Base-by-base conservation (phyloP, 2,329 filamentous ascomycete genomes). In the Aphanocladium album region DNA sequence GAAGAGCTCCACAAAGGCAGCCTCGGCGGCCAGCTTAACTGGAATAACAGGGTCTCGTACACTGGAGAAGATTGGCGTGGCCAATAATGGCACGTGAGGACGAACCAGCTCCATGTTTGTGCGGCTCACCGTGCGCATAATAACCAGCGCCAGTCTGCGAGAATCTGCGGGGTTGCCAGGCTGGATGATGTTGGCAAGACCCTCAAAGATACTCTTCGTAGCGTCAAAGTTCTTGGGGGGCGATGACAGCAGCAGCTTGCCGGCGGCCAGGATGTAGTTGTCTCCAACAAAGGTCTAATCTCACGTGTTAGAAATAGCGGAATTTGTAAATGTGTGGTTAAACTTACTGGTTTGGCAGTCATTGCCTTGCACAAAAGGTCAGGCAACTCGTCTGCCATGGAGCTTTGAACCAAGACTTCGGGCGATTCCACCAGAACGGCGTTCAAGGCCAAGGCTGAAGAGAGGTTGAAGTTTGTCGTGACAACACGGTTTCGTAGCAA, bases 1-100 rank as follows among this genome's bases (percentile, higher is more conserved):
- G 78, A 99, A 98, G 5, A 98, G 81, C 54, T 91, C 86, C 60
- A 99, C 83, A 75, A 99, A 98, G 0, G 93, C 92, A 14, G 93
- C 93, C 76, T 99, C 95, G 1, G 95, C 93, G 0, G 93, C 89
- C 30, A 99, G 82, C 76, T 99, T 99, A 71, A 99, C 89, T 0
- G 96, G 96, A 64, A 99, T 98, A 6, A 98, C 87, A 11, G 87
- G 81, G 73, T 99, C 95, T 62, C 96, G 87, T 30, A 99, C 95
- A 57, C 90, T 89, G 46, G 90, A 87, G 73, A 99, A 99, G 49
- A 98, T 83, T 1, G 92, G 87, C 1, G 89, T 88, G 1, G 90
- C 88, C n/a, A 99, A 83, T 2, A 91, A 76, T 11, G 86, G 77
- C 52, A 98, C 81, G 71, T 97, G 92, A 16, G 93, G 90, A 30